Base-by-base conservation (phyloP, 768 basidiomycete species). In the Udeniomyces megalosporus region DNA sequence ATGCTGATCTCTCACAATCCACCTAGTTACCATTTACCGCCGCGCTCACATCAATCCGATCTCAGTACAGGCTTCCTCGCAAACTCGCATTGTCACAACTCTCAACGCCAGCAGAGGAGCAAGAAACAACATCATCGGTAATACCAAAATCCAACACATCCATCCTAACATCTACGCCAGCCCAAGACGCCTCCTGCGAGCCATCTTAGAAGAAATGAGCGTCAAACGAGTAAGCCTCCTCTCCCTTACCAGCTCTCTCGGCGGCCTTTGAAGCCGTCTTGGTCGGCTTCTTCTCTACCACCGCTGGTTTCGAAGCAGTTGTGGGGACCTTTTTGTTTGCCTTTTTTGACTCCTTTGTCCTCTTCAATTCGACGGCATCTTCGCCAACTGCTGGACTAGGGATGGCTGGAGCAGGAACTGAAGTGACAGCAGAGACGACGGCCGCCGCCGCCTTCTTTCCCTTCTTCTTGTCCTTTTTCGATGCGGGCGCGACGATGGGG, bases 141-240 rank as follows among this genome's bases (percentile, higher is more conserved):
- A n/a, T n/a, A n/a, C n/a, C n/a, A n/a, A n/a, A n/a, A n/a, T n/a
- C n/a, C n/a, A n/a, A n/a, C n/a, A n/a, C n/a, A n/a, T n/a, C n/a
- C n/a, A n/a, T n/a, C n/a, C n/a, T n/a, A n/a, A n/a, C n/a, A n/a
- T n/a, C n/a, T n/a, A n/a, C n/a, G n/a, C n/a, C n/a, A n/a, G n/a
- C n/a, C n/a, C n/a, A n/a, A n/a, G n/a, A n/a, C n/a, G n/a, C n/a
- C n/a, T 42, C 17, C 38, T 22, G 12, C 2, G 26, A 6, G 11
- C 10, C 31, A 26, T 48, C 28, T 54, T 58, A 69, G 58, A 83
- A 83, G 74, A 80, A 83, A 69, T 78, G 60, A 26, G 66, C 77
- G 42, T 75, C 75, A 69, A 84, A 84, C 70, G 81, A 79, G 69
- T 83, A 84, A 31, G 76, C 78, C 69, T 78, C 75, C 59, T 67